Evolutionary conservation across 768 basidiomycete species (phyloP), one percentile per base, ranked within the genome.

Genomic region (Mycena pura): DNA sequence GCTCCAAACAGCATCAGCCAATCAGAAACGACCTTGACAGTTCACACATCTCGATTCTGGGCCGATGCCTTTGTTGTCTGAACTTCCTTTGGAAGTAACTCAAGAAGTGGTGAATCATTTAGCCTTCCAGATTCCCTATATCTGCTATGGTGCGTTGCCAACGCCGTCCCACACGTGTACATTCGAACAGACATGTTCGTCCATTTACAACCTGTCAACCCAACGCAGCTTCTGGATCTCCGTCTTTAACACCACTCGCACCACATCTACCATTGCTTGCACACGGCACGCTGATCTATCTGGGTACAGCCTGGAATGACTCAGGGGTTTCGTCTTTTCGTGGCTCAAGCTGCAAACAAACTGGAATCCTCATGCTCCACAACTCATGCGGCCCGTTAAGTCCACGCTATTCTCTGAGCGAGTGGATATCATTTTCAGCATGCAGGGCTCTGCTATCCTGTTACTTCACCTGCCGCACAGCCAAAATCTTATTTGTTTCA

Each of bases 371-470:
- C 21, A 29, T 17, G 19, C 21, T 32, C 60, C 64, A 2, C 21
- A 25, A 19, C n/a, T 54, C 22, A 40, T n/a, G 17, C 41, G 27
- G n/a, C 64, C 45, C 38, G 32, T 45, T 21, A 52, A 17, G 17
- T 46, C 45, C 22, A 39, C 36, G 1, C 4, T 3, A 22, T 45
- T 65, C n/a, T 5, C 21, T 1, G 45, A 29, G 43, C 41, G n/a
- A 2, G 51, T 46, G 7, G 56, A 61, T 6, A 48, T 65, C 14
- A 19, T 61, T 24, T 43, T 25, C 6, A n/a, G n/a, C 25, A 44
- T 65, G 28, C 59, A 57, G 14, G 64, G 59, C n/a, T 61, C 64
- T 14, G 59, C 56, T 31, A 56, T 65, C 32, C 5, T 56, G 5
- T 29, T 65, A 34, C 59, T 65, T 17, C 39, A 50, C n/a, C 19